Conservation (phyloP, 805 yeast species). For the Yamadazyma philogaea region DNA sequence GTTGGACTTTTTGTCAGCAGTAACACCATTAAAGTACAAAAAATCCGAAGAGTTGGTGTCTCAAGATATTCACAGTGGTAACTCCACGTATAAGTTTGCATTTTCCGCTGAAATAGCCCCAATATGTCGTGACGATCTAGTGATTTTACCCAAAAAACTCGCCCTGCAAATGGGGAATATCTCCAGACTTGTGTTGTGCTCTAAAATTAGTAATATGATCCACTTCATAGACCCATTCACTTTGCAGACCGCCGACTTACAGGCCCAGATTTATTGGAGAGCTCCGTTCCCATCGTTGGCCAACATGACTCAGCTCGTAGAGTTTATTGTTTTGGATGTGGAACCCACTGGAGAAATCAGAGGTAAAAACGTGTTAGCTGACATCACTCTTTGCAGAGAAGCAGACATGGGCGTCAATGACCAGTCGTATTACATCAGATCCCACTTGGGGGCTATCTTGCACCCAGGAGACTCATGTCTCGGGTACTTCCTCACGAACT, state of each 20-base stretch:
- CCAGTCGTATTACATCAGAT: slow-evolving; percentile 74
- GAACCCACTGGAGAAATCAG: slow-evolving; percentile 82
- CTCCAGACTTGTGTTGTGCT: slow-evolving; percentile 77
- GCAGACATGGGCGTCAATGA: slow-evolving; percentile 86
- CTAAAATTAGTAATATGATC: slow-evolving; percentile 74
- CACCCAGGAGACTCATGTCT: slow-evolving; percentile 95
- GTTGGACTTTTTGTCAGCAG: slow-evolving; percentile 84
- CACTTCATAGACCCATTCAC: slow-evolving; percentile 87
- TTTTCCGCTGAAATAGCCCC: slow-evolving; percentile 94
- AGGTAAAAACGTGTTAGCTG: slow-evolving; percentile 83
- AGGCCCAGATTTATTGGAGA: slow-evolving; percentile 76
- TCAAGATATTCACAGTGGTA: slow-evolving; percentile 88
- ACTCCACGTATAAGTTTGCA: slow-evolving; percentile 83
- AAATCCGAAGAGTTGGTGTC: slow-evolving; percentile 90
- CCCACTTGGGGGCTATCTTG: slow-evolving; percentile 90
- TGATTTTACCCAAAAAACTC: slow-evolving; percentile 81
- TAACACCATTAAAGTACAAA: slow-evolving; percentile 78
- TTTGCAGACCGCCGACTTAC: slow-evolving; percentile 71
- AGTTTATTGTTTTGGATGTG: slow-evolving; percentile 87
- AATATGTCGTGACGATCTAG: slow-evolving; percentile 93
- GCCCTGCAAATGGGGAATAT: slow-evolving; percentile 84
- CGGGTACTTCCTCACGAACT: slow-evolving; percentile 83
- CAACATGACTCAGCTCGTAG: slow-evolving; percentile 72
- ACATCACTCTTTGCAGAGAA: slow-evolving; percentile 86
- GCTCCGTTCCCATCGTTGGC: slow-evolving; percentile 73